Evolutionary conservation across 345 rosid species (phyloP).

Genomic region (Sapria himalayana): DNA sequence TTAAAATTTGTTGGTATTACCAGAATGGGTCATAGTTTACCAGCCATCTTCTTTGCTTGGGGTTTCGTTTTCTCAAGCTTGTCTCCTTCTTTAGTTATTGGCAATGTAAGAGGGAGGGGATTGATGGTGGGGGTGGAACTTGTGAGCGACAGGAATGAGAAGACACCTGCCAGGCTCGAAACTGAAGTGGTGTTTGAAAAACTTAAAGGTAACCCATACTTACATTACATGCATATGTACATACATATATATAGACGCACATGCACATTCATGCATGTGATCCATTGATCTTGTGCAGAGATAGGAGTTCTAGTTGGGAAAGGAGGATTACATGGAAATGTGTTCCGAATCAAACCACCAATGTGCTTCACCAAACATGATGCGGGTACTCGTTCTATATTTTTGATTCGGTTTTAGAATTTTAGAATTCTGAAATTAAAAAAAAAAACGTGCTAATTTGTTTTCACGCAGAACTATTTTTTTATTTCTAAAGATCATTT

Average conservation of each 20-base stretch:
- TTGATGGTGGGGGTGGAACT: slow-evolving; percentile 77
- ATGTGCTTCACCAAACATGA: slow-evolving; percentile 88
- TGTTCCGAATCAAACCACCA: slow-evolving; percentile 82
- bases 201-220: slow-evolving; percentile 63
- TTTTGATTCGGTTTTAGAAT: slow-evolving; percentile 7
- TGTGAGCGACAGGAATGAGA: slow-evolving; percentile 53
- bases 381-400: slow-evolving; percentile 35
- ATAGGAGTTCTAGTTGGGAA: slow-evolving; percentile 66
- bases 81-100: slow-evolving; percentile 34
- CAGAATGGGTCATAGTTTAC: background rate
- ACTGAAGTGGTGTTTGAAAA: slow-evolving; percentile 56
- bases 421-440: too few relatives aligned
- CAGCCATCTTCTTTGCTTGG: background rate
- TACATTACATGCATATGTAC: too few relatives aligned
- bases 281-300: slow-evolving; percentile 21
- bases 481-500: too few relatives aligned
- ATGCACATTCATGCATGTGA: too few relatives aligned
- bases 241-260: too few relatives aligned
- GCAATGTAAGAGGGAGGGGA: slow-evolving; percentile 88
- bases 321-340: slow-evolving; percentile 82
- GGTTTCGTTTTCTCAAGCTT: background rate
- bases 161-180: slow-evolving; percentile 82
- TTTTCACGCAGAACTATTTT: too few relatives aligned
- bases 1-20: too few relatives aligned
- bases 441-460: too few relatives aligned